Evolutionary conservation across 1,284 basidiomycete species (phyloP).

Genomic region (Cryptococcus floricola): DNA sequence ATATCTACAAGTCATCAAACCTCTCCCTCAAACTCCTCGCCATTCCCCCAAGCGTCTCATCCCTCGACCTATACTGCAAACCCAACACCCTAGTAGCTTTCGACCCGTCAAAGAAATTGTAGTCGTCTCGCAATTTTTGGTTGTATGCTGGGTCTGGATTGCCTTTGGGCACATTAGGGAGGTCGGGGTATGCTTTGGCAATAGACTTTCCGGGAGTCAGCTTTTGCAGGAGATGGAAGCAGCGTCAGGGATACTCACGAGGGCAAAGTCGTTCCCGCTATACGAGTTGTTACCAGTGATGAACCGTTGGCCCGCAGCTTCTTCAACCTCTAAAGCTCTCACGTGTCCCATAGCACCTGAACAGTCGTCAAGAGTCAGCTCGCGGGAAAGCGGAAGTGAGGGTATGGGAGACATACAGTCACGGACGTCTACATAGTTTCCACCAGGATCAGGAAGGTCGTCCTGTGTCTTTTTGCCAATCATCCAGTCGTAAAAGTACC

Average conservation of each 20-base stretch:
- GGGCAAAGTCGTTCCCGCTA: conserved; percentile 35
- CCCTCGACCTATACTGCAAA: conserved; percentile 32
- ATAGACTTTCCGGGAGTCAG: background rate
- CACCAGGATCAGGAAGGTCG: conserved; percentile 37
- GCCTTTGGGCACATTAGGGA: conserved; percentile 34
- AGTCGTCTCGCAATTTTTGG: conserved; percentile 21
- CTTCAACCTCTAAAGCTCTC: conserved; percentile 55
- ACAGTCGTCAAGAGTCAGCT: background rate
- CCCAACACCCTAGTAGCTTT: conserved; percentile 39
- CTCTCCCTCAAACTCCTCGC: conserved; percentile 33
- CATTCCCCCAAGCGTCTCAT: conserved; percentile 35
- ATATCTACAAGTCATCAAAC: conserved; percentile 10
- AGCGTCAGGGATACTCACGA: background rate
- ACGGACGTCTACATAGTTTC: conserved; percentile 60
- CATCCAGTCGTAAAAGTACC: conserved; percentile 46
- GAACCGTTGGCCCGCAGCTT: conserved; percentile 61
- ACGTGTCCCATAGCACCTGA: conserved; percentile 58
- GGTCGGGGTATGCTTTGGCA: conserved; percentile 27
- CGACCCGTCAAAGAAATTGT: conserved; percentile 28
- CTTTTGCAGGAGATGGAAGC: background rate
- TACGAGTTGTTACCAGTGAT: conserved; percentile 51
- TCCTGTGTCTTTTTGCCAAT: conserved; percentile 48
- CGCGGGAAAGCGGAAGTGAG: background rate
- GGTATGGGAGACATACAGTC: conserved; percentile 17
- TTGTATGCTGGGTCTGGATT: conserved; percentile 14